A percentile compares a stretch with the other conserved stretches of the same genome.
Conservation (phyloP, 2,329 filamentous ascomycete genomes). For the Cladosporium sp. region DNA sequence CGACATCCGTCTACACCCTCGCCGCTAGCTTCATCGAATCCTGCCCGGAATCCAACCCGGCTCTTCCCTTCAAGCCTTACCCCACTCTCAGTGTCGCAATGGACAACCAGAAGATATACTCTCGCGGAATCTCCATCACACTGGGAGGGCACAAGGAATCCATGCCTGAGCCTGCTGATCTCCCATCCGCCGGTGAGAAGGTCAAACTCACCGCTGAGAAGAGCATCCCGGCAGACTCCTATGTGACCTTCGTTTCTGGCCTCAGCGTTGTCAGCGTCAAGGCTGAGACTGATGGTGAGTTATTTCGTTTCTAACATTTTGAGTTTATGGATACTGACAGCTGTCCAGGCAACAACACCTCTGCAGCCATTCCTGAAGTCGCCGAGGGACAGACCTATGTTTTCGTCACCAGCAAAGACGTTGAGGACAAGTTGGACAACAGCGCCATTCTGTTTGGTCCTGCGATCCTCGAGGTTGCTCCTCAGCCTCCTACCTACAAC, state of each 20-base stretch:
- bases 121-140: too few relatives aligned
- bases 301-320: neutral
- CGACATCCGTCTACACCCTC: conserved; percentile 61
- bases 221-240: conserved; percentile 11
- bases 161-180: neutral
- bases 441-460: conserved; percentile 16
- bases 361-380: conserved; percentile 15
- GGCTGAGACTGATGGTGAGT: conserved; percentile 14
- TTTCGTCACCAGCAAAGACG: conserved; percentile 18
- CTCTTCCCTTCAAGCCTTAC: conserved; percentile 53
- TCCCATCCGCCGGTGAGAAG: conserved; percentile 8
- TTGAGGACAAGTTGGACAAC: conserved; percentile 17
- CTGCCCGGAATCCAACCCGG: conserved; percentile 52
- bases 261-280: conserved; percentile 16
- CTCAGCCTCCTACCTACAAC: conserved; percentile 12
- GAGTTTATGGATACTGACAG: neutral
- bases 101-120: neutral
- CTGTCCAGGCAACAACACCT: conserved; percentile 13
- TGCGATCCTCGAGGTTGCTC: conserved; percentile 19
- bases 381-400: conserved; percentile 20
- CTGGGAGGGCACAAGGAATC: too few relatives aligned
- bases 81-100: conserved; percentile 18
- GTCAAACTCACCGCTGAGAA: conserved; percentile 13
- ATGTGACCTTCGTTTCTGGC: conserved; percentile 19
- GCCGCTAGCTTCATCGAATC: conserved; percentile 57